These are phyloP conservation scores for Fusarium fujikuroi DNA, from an alignment of 2,329 filamentous ascomycete species.

Conservation along the genomic window DNA sequence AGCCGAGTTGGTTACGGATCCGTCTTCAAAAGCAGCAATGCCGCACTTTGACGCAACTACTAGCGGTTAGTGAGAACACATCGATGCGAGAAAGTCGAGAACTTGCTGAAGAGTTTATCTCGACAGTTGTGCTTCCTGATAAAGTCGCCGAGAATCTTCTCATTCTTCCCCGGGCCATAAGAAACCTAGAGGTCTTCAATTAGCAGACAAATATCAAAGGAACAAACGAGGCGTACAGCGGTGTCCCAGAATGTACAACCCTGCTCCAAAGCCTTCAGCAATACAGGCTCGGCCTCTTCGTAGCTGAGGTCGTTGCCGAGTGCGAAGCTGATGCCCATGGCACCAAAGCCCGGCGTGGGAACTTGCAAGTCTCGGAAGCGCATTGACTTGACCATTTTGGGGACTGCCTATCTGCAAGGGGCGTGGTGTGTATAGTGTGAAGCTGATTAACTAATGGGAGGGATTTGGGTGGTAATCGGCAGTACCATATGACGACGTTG, in stretches of 20 bases:
- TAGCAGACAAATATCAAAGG: not conserved
- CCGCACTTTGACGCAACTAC: not conserved
- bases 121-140: not conserved
- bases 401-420: not conserved
- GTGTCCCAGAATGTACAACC: not conserved
- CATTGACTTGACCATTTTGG: not conserved
- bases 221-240: not conserved
- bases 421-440: not conserved
- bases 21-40: not conserved
- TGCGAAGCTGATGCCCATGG: not conserved
- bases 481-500: not conserved
- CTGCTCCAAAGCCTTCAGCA: not conserved
- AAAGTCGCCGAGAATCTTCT: not conserved
- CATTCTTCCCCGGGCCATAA: not conserved
- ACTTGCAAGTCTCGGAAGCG: not conserved
- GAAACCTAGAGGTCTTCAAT: not conserved
- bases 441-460: not conserved
- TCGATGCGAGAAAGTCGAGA: too few species aligned
- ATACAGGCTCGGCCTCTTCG: not conserved
- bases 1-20: not conserved
- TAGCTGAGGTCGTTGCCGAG: not conserved
- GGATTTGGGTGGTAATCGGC: too few species aligned
- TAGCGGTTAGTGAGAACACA: too few species aligned
- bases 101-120: not conserved
- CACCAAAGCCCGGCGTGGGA: not conserved